These are phyloP conservation scores for Puccinia hordei DNA, from an alignment of 1,284 basidiomycete species.

Conservation along the genomic window DNA sequence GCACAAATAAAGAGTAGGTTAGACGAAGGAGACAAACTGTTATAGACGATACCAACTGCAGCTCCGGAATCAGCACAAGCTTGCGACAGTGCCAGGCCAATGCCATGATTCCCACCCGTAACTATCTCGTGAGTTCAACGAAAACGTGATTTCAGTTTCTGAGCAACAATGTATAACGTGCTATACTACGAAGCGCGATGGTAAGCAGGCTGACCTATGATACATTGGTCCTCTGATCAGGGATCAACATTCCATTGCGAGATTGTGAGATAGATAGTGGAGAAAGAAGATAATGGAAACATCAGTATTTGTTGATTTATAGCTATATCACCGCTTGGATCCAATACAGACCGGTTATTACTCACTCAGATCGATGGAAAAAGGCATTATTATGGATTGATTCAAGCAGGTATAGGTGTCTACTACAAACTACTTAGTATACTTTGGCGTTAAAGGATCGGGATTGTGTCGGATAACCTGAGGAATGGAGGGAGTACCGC, in stretches of 20 bases:
- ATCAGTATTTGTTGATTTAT: neutral
- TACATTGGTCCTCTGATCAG: slow-evolving; percentile 22
- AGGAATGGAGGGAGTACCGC: neutral
- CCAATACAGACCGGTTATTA: neutral
- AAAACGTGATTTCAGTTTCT: slow-evolving; percentile 13
- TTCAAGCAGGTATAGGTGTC: neutral
- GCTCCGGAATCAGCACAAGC: slow-evolving; percentile 58
- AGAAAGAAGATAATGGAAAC: too few relatives aligned
- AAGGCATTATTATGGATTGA: slow-evolving; percentile 14
- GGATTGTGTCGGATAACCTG: neutral
- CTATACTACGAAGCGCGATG: too few relatives aligned
- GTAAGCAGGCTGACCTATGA: slow-evolving; percentile 17
- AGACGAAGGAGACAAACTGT: slow-evolving; percentile 20
- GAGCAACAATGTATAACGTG: neutral
- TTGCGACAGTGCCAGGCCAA: slow-evolving; percentile 58
- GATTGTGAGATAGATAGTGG: too few relatives aligned
- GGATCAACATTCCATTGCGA: neutral
- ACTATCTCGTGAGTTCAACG: slow-evolving; percentile 10
- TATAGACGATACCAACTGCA: slow-evolving; percentile 56
- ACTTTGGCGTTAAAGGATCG: neutral
- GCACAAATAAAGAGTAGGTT: neutral
- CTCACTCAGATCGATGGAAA: slow-evolving; percentile 35
- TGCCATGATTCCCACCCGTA: slow-evolving; percentile 48
- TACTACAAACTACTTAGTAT: neutral
- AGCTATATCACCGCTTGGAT: neutral